Conservation (phyloP, 306 rosid genomes). For the Casuarina cunninghamiana region DNA sequence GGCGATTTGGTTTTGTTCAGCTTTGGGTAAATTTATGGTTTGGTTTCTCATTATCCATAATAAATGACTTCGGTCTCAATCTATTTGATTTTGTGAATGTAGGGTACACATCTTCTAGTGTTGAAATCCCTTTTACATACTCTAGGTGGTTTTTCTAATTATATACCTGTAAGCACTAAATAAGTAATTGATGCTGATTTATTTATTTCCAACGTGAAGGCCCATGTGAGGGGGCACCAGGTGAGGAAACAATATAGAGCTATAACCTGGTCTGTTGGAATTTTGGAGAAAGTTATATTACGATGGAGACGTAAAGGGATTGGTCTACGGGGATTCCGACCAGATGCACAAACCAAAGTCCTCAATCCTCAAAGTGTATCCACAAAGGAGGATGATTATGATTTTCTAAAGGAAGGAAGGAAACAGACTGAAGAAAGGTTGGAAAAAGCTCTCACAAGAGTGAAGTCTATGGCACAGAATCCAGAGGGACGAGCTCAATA, state of each 20-base stretch:
- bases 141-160: neutral
- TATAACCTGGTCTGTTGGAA: slow-evolving; percentile 83
- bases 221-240: slow-evolving; percentile 94
- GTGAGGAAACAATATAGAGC: slow-evolving; percentile 77
- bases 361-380: slow-evolving; percentile 33
- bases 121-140: neutral
- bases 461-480: slow-evolving; percentile 93
- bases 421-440: slow-evolving; percentile 85
- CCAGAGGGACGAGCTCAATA: slow-evolving; percentile 93
- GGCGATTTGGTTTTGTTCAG: neutral
- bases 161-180: neutral
- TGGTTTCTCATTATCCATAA: neutral
- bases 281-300: slow-evolving; percentile 78
- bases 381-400: slow-evolving; percentile 67
- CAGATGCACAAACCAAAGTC: slow-evolving; percentile 49
- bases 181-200: slow-evolving; percentile 35
- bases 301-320: slow-evolving; percentile 96
- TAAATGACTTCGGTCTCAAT: neutral
- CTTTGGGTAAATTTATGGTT: neutral
- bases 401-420: slow-evolving; percentile 82
- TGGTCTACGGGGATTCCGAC: slow-evolving; percentile 82
- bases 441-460: slow-evolving; percentile 85
- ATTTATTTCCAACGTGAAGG: slow-evolving; percentile 48
- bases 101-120: neutral
- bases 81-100: neutral